These are phyloP conservation scores for Nidula microcarpa DNA, from an alignment of 768 basidiomycete species.

Conservation along the genomic window DNA sequence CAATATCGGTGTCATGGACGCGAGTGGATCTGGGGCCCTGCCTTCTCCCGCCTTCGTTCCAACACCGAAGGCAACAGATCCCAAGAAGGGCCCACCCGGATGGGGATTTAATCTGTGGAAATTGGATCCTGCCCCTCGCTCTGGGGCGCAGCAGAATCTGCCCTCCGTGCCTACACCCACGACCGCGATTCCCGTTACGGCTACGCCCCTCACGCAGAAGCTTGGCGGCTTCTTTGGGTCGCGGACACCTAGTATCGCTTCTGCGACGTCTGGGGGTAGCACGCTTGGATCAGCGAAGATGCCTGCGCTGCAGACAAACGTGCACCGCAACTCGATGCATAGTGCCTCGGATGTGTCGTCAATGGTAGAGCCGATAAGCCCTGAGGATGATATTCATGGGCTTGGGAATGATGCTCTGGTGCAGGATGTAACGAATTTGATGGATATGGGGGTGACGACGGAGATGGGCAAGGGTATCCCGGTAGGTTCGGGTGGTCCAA, in stretches of 20 bases:
- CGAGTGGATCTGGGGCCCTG: constrained; percentile 26
- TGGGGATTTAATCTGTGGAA: constrained; percentile 76
- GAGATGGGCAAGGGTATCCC: constrained; percentile 9
- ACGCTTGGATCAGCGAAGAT: constrained; percentile 14
- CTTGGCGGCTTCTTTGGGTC: constrained; percentile 70
- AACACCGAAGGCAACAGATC: constrained; percentile 22
- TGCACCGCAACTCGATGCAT: constrained; percentile 38
- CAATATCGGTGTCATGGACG: constrained; percentile 44
- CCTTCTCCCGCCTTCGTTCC: constrained; percentile 36
- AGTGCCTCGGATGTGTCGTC: constrained; percentile 61
- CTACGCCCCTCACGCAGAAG: constrained; percentile 57
- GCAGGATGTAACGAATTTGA: constrained; percentile 23
- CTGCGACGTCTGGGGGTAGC: constrained; percentile 9
- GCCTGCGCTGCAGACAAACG: constrained; percentile 26
- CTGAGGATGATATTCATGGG: constrained; percentile 34
- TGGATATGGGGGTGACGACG: constrained; percentile 4
- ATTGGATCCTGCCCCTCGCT: constrained; percentile 5
- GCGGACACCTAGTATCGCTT: constrained; percentile 47
- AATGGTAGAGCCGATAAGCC: constrained; percentile 56
- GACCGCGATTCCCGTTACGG: constrained; percentile 19
- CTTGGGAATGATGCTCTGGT: constrained; percentile 19
- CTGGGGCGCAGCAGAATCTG: constrained; percentile 7
- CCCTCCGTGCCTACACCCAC: constrained; percentile 20
- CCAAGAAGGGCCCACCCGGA: constrained; percentile 28
- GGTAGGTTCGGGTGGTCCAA: constrained; percentile 3